Evolutionary conservation across 2,329 filamentous ascomycete genomes (phyloP).

Genomic region (Leptographium radiaticola): DNA sequence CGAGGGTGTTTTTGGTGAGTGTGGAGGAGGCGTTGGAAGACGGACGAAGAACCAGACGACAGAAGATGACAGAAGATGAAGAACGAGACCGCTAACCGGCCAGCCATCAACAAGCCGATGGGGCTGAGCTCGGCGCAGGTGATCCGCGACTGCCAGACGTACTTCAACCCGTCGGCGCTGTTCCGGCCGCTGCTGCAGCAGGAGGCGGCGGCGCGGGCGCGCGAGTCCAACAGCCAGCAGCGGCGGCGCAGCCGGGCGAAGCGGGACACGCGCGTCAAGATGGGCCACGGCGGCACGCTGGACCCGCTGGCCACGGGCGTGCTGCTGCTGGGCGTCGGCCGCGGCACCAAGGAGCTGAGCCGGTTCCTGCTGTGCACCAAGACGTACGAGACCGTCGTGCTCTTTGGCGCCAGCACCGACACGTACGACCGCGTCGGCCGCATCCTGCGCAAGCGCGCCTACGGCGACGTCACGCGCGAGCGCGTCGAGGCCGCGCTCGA

Average conservation of each 20-base stretch:
- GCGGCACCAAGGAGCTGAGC: slow-evolving; percentile 70
- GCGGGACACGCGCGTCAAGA: slow-evolving; percentile 63
- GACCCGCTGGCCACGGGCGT: slow-evolving; percentile 92
- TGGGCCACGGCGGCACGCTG: slow-evolving; percentile 90
- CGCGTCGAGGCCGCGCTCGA: slow-evolving; percentile 64
- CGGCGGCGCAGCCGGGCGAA: slow-evolving; percentile 44
- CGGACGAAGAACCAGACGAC: too few relatives aligned
- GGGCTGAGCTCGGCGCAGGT: slow-evolving; percentile 82
- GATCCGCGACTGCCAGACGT: slow-evolving; percentile 71
- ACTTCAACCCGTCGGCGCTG: slow-evolving; percentile 67
- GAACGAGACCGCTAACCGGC: too few relatives aligned
- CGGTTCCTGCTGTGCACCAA: slow-evolving; percentile 82
- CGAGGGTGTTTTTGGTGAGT: slow-evolving; percentile 45
- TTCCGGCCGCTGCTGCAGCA: slow-evolving; percentile 66
- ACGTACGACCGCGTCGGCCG: slow-evolving; percentile 83
- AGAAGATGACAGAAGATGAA: too few relatives aligned
- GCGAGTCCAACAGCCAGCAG: slow-evolving; percentile 45
- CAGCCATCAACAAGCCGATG: slow-evolving; percentile 86
- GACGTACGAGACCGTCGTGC: slow-evolving; percentile 75
- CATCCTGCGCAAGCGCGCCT: slow-evolving; percentile 59
- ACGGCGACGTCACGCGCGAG: slow-evolving; percentile 69
- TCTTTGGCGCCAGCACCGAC: slow-evolving; percentile 89
- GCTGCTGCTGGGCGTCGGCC: slow-evolving; percentile 75
- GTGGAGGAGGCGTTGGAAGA: neutral
- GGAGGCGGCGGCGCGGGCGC: slow-evolving; percentile 32